Conservation (phyloP, 345 rosid genomes). For the Pugionium dolabratum region DNA sequence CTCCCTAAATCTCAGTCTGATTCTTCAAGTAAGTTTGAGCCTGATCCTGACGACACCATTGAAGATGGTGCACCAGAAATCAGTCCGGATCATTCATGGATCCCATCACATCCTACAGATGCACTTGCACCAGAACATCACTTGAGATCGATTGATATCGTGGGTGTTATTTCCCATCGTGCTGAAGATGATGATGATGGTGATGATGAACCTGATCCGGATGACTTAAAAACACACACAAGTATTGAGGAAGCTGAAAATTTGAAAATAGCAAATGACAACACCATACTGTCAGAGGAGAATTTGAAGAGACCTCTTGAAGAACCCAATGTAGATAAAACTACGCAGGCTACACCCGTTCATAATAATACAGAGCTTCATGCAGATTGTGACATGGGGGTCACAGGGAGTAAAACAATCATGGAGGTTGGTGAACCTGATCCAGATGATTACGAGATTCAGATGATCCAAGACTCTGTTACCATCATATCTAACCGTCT, state of each 20-base stretch:
- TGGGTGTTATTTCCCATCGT: constrained; percentile 22
- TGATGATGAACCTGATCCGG: constrained; percentile 65
- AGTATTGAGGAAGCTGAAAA: constrained; percentile 23
- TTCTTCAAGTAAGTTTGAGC: constrained; percentile 43
- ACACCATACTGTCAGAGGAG: constrained; percentile 2
- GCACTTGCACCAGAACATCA: constrained; percentile 12
- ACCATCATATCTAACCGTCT: constrained; percentile 56
- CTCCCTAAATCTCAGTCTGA: constrained; percentile 22
- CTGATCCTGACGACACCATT: constrained; percentile 49
- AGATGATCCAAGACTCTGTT: constrained; percentile 78
- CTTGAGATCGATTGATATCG: constrained; percentile 19
- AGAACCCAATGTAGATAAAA: constrained; percentile 11
- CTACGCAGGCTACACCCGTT: neutral
- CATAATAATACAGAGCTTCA: constrained; percentile 46
- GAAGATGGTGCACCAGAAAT: constrained; percentile 18
- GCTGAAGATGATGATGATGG: constrained; percentile 28
- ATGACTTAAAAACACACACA: constrained; percentile 42
- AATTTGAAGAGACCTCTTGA: neutral
- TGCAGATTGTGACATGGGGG: constrained; percentile 40
- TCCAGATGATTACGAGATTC: constrained; percentile 76
- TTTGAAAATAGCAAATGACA: constrained; percentile 26
- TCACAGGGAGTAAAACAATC: constrained; percentile 37
- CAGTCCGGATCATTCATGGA: constrained; percentile 32
- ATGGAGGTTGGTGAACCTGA: constrained; percentile 66
- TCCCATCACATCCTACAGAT: constrained; percentile 8